Base-by-base conservation (phyloP, 768 basidiomycete genomes). In the Boletales sp. region DNA sequence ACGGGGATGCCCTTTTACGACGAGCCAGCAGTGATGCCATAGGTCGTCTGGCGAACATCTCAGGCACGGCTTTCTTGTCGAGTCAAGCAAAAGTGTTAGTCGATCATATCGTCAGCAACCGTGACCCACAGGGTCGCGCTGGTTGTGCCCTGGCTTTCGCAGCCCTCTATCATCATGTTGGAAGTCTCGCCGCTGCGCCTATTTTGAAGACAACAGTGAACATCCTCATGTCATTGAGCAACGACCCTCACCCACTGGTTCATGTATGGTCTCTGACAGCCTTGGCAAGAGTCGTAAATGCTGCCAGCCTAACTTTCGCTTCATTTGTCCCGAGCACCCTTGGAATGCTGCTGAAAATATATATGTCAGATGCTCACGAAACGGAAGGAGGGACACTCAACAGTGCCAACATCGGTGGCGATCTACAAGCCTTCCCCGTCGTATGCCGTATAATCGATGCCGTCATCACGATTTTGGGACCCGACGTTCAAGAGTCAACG, bases 171-270 rank as follows among this genome's bases (percentile, higher is more conserved):
- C 82, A 79, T 39, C 81, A 91, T 60, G 93, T 97, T 43, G 96
- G 96, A 8, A 90, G 93, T 36, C 77, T 98, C n/a, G 91, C 90
- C 11, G 95, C 94, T 8, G 92, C 92, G 0, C 91, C 96, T 0
- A 77, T 97, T 14, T 77, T 98, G 52, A 98, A 97, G 69, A 96
- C 94, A 1, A 92, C 94, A 0, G 89, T 95, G 54, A 94, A 96
- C 62, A 85, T 98, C 40, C 76, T 97, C 34, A 90, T 95, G 83
- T 95, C 94, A 0, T 80, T 99, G 17, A 84, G 87, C 67, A 94
- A 90, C 53, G 96, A 99, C 66, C 94, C 95, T 0, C 96, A 98
- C 65, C 95, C 96, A 0, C 79, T 93, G 31, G 96, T 97, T 7
- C 95, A 98, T 67, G 96, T 87, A 62, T 94, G 89, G 84, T 86